Percentiles rank a stretch among this genome's conserved stretches.
Conservation (phyloP, 306 rosid genomes). For the Potentilla sterilis region DNA sequence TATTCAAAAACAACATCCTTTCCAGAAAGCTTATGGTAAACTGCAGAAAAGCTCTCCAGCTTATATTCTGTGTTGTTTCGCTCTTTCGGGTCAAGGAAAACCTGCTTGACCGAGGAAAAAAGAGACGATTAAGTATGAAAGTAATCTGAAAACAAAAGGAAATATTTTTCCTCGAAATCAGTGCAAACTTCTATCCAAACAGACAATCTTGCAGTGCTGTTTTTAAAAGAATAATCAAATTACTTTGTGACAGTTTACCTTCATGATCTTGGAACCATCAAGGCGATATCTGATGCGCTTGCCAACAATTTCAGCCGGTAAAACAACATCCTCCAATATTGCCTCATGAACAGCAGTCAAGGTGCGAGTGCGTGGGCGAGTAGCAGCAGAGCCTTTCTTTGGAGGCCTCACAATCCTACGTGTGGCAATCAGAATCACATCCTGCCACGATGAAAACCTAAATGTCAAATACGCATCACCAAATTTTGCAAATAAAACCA, state of each 20-base stretch:
- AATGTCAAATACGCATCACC: background rate
- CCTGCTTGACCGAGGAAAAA: constrained; percentile 30
- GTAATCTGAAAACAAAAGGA: background rate
- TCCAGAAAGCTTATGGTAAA: constrained; percentile 80
- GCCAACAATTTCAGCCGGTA: constrained; percentile 95
- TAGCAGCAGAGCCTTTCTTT: constrained; percentile 82
- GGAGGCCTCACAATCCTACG: constrained; percentile 84
- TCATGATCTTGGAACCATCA: constrained; percentile 84
- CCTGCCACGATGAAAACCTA: constrained; percentile 35
- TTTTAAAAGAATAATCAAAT: no score
- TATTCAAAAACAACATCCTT: constrained; percentile 85
- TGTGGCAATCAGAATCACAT: constrained; percentile 72
- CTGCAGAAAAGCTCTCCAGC: constrained; percentile 77
- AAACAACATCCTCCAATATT: constrained; percentile 75
- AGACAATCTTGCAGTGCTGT: no score
- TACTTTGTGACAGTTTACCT: constrained; percentile 35
- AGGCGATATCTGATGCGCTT: constrained; percentile 65
- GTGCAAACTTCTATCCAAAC: background rate
- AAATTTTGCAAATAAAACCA: background rate
- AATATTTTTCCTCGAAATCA: background rate
- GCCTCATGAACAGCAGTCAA: constrained; percentile 92
- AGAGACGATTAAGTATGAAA: background rate
- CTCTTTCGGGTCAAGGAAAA: constrained; percentile 86
- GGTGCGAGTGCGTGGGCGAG: constrained; percentile 83
- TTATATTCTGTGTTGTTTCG: constrained; percentile 80